A percentile compares a stretch with the other conserved stretches of the same genome.
Conservation (phyloP, 2,329 filamentous ascomycete genomes). For the Venturiaceae sp. region DNA sequence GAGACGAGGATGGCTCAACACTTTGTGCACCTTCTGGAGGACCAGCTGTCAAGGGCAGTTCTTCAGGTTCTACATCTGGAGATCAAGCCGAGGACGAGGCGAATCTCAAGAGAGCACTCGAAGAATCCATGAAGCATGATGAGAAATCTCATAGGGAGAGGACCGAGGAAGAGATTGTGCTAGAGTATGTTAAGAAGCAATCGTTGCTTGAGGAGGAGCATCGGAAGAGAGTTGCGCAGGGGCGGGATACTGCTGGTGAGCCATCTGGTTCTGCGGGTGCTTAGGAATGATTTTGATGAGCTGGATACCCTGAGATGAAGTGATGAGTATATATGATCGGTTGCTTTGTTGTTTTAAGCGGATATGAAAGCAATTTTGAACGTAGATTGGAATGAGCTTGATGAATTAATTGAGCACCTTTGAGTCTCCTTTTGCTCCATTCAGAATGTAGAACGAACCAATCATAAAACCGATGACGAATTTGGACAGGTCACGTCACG, state of each 20-base stretch:
- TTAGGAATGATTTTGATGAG: not conserved
- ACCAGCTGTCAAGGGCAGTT: not conserved
- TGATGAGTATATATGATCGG: not conserved
- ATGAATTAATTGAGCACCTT: not conserved
- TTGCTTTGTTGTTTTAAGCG: not conserved
- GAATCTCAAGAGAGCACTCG: conserved; percentile 24
- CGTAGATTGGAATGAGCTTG: not conserved
- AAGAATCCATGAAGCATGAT: conserved; percentile 19
- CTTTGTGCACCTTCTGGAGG: conserved; percentile 12
- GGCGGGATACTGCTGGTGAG: not conserved
- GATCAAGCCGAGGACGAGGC: conserved; percentile 21
- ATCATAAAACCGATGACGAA: not conserved
- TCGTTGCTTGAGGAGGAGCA: conserved; percentile 58
- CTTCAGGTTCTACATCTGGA: not conserved
- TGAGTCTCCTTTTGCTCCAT: not conserved
- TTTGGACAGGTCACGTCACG: not conserved
- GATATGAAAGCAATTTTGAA: too few species aligned
- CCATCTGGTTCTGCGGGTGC: not conserved
- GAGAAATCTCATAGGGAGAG: conserved; percentile 25
- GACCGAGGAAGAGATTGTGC: conserved; percentile 61
- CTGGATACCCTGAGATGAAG: not conserved
- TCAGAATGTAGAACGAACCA: not conserved
- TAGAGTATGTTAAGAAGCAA: conserved; percentile 71
- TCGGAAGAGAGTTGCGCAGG: not conserved
- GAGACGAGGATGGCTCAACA: not conserved